Percentiles rank a stretch among this genome's conserved stretches.
phyloP scores from a whole-genome alignment of 2,329 filamentous ascomycete species.

The Neobulgaria alba region DNA sequence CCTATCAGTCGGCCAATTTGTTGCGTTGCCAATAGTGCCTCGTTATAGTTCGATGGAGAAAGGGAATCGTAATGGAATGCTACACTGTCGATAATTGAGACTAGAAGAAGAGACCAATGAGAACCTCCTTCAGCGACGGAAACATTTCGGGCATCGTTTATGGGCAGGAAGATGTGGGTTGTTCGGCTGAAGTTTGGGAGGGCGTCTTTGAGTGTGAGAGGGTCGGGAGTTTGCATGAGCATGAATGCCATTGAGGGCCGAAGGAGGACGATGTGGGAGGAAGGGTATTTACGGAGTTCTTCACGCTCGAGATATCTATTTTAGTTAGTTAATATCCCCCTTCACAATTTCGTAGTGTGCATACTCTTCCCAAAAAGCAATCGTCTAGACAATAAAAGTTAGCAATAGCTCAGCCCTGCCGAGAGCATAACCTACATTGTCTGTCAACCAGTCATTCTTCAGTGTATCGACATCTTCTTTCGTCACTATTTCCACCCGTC shows the following conservation, averaged over 20 bases:
- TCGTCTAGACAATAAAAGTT: constrained; percentile 51
- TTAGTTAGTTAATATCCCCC: constrained; percentile 17
- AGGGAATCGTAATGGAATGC: constrained; percentile 97
- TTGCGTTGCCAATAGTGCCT: constrained; percentile 60
- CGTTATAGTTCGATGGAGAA: constrained; percentile 62
- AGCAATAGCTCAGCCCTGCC: constrained; percentile 4
- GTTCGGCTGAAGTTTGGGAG: constrained; percentile 73
- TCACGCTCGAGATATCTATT: constrained; percentile 77
- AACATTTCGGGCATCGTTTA: constrained; percentile 79
- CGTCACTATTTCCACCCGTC: constrained; percentile 52
- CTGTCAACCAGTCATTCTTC: constrained; percentile 90
- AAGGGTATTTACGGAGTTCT: constrained; percentile 68
- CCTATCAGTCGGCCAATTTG: constrained; percentile 63
- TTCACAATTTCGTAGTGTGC: constrained; percentile 4
- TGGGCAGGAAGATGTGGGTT: constrained; percentile 90
- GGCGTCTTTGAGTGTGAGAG: constrained; percentile 50
- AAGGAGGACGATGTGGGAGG: constrained; percentile 81
- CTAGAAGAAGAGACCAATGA: constrained; percentile 90
- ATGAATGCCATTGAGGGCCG: constrained; percentile 90
- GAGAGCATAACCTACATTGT: constrained; percentile 55
- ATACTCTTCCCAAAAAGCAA: constrained; percentile 97
- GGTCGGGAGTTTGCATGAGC: constrained; percentile 64
- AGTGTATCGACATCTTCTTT: constrained; percentile 83
- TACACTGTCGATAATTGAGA: constrained; percentile 78
- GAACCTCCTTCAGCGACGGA: constrained; percentile 77